Conservation (phyloP, 768 basidiomycete genomes). For the Russula olivacea region DNA sequence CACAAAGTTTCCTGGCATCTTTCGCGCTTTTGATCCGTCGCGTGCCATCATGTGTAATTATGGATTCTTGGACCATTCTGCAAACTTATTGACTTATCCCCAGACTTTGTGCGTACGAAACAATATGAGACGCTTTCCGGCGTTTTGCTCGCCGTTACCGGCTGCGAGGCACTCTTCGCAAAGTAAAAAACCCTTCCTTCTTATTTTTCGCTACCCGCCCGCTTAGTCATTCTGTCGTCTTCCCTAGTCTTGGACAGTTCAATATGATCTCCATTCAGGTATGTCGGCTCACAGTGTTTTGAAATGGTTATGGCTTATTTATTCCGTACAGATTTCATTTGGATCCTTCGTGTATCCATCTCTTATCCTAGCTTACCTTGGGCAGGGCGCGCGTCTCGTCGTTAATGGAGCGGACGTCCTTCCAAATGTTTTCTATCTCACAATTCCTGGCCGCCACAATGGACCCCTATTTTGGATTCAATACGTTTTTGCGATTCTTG, state of each 20-base stretch:
- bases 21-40: conserved; percentile 62
- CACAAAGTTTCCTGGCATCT: conserved; percentile 48
- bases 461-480: conserved; percentile 60
- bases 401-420: conserved; percentile 44
- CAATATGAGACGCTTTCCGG: conserved; percentile 58
- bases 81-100: background rate
- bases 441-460: conserved; percentile 52
- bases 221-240: background rate
- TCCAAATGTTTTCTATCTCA: conserved; percentile 53
- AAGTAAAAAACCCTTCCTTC: conserved; percentile 37
- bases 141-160: conserved; percentile 61
- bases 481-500: conserved; percentile 57
- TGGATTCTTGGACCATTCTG: background rate
- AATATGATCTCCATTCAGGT: conserved; percentile 54
- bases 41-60: conserved; percentile 51
- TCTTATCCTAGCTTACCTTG: conserved; percentile 60
- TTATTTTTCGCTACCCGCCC: background rate
- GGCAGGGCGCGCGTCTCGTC: conserved; percentile 62
- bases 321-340: conserved; percentile 43
- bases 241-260: conserved; percentile 57
- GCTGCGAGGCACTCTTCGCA: conserved; percentile 63
- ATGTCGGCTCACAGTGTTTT: conserved; percentile 10
- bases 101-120: conserved; percentile 60
- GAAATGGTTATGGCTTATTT: background rate
- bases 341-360: conserved; percentile 49